Conservation (phyloP, 441 rosid species). For the Erodium texanum region DNA sequence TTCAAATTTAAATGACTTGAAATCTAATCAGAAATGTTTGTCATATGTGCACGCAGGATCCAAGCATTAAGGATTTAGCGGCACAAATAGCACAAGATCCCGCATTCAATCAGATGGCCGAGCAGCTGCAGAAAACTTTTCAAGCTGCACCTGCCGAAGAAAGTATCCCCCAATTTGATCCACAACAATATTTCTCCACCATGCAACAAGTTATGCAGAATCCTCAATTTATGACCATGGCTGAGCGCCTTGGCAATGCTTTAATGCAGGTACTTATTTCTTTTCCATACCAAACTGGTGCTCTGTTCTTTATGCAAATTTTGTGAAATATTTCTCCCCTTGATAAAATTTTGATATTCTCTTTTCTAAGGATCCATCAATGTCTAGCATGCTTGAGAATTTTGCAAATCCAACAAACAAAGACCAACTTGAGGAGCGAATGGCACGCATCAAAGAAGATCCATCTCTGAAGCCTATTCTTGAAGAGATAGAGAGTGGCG, state of each 20-base stretch:
- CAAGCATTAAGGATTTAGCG: constrained; percentile 82
- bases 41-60: constrained; percentile 44
- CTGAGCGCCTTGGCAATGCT: constrained; percentile 84
- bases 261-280: constrained; percentile 65
- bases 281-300: neutral
- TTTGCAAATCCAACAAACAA: constrained; percentile 57
- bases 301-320: neutral
- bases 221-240: constrained; percentile 85
- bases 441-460: constrained; percentile 76
- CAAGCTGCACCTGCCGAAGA: constrained; percentile 52
- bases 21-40: too few species aligned
- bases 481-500: constrained; percentile 83
- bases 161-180: constrained; percentile 58
- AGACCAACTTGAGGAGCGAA: constrained; percentile 76
- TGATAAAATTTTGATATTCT: neutral
- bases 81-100: constrained; percentile 95
- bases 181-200: constrained; percentile 65
- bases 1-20: neutral
- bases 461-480: constrained; percentile 74
- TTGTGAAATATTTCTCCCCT: neutral
- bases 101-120: constrained; percentile 90
- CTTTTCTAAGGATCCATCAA: constrained; percentile 69
- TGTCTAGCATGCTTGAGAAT: constrained; percentile 84
- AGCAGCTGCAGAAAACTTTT: constrained; percentile 82
- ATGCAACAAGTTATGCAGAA: constrained; percentile 95